Evolutionary conservation across 495 filamentous ascomycete species (phyloP).

Genomic region (Collariella sp.): DNA sequence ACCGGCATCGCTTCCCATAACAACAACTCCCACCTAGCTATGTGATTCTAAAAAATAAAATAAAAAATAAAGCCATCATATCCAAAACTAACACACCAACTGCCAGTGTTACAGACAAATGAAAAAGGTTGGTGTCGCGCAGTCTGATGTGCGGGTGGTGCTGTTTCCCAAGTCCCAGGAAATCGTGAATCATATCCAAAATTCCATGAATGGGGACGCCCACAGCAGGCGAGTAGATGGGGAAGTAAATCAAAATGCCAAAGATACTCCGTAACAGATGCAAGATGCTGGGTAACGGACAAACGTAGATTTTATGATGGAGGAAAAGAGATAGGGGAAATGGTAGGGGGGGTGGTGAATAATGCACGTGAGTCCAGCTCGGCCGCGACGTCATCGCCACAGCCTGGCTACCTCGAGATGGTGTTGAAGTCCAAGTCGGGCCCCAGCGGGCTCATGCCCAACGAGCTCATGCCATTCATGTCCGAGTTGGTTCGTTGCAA

Average conservation of each 20-base stretch:
- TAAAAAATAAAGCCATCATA: no score
- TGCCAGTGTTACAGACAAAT: background rate
- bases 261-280: constrained; percentile 15
- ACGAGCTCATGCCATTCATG: constrained; percentile 28
- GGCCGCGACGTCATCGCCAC: background rate
- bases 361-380: no score
- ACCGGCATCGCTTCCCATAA: background rate
- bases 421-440: constrained; percentile 31
- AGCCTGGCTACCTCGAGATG: constrained; percentile 22
- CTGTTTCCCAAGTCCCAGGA: constrained; percentile 1
- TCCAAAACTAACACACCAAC: background rate
- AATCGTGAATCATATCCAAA: constrained; percentile 4
- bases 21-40: background rate
- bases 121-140: constrained; percentile 2
- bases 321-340: constrained; percentile 5
- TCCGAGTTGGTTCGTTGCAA: constrained; percentile 38
- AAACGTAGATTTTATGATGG: no score
- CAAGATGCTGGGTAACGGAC: constrained; percentile 3
- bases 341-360: background rate
- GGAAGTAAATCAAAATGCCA: constrained; percentile 1
- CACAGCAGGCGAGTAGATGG: background rate
- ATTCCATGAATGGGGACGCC: background rate
- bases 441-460: constrained; percentile 28
- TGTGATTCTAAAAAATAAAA: background rate
- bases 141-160: background rate